These are phyloP conservation scores for Neonothopanus nambi DNA, from an alignment of 1,284 basidiomycete genomes.

Conservation along the genomic window DNA sequence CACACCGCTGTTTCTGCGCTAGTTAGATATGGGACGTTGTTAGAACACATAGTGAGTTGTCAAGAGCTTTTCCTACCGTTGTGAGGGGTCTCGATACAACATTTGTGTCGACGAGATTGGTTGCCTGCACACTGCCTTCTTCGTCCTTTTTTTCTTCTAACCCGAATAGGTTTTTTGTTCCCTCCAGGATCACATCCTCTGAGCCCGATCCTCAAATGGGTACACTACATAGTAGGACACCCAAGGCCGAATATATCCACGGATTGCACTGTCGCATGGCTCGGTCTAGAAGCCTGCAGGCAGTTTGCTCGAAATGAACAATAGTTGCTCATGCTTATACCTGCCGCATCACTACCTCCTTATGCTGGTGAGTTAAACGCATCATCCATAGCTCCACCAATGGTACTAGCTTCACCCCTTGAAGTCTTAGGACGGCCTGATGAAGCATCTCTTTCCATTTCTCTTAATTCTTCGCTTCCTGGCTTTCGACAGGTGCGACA, in stretches of 20 bases:
- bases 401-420: constrained; percentile 86
- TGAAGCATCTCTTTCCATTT: constrained; percentile 10
- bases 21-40: neutral
- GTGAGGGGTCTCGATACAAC: constrained; percentile 72
- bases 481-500: neutral
- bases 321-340: constrained; percentile 47
- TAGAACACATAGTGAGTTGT: constrained; percentile 1
- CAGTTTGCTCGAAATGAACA: constrained; percentile 15
- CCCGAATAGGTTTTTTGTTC: constrained; percentile 66
- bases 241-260: constrained; percentile 95
- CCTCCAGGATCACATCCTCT: constrained; percentile 90
- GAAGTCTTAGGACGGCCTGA: constrained; percentile 74
- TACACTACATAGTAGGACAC: constrained; percentile 88
- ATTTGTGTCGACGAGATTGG: constrained; percentile 76
- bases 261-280: constrained; percentile 78
- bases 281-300: constrained; percentile 36
- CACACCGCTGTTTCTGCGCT: constrained; percentile 89
- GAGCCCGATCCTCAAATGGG: constrained; percentile 89
- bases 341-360: too few species aligned
- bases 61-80: constrained; percentile 52
- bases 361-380: constrained; percentile 56
- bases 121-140: constrained; percentile 86
- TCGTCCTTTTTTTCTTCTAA: constrained; percentile 77
- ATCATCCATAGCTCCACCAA: constrained; percentile 78
- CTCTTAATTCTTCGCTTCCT: constrained; percentile 1